These are phyloP conservation scores for Macrophomina phaseolina DNA, from an alignment of 2,329 filamentous ascomycete species.

Conservation along the genomic window DNA sequence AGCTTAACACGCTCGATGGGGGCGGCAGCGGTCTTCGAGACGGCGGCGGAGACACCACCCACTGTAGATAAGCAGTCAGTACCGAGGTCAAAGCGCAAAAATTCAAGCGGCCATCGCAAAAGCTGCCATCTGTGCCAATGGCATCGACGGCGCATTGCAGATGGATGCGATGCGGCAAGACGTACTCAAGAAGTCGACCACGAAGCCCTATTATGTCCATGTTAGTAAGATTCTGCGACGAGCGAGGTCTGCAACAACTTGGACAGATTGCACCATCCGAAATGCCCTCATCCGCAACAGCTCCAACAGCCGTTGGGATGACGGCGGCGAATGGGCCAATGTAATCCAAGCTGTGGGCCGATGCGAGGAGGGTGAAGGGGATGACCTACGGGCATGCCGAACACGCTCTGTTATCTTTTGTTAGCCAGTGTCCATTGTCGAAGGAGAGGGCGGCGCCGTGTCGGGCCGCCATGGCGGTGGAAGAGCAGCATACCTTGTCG, in stretches of 20 bases:
- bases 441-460: background rate
- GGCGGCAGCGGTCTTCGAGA: slow-evolving; percentile 99
- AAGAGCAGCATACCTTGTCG: slow-evolving; percentile 46
- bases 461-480: background rate
- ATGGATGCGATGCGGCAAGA: slow-evolving; percentile 43
- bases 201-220: slow-evolving; percentile 71
- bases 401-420: slow-evolving; percentile 46
- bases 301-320: slow-evolving; percentile 15
- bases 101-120: slow-evolving; percentile 15
- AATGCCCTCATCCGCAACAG: slow-evolving; percentile 27
- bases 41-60: slow-evolving; percentile 99
- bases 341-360: background rate
- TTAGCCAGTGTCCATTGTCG: slow-evolving; percentile 4
- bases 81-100: slow-evolving; percentile 3
- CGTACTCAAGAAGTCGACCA: slow-evolving; percentile 99
- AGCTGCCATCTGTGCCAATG: slow-evolving; percentile 34
- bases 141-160: slow-evolving; percentile 28
- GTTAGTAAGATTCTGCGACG: slow-evolving; percentile 31
- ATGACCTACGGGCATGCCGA: slow-evolving; percentile 55
- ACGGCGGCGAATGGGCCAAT: background rate
- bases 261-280: slow-evolving; percentile 32
- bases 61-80: slow-evolving; percentile 67
- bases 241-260: slow-evolving; percentile 35
- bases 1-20: slow-evolving; percentile 99
- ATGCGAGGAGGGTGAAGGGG: slow-evolving; percentile 29